Base-by-base conservation (phyloP, 495 filamentous ascomycete genomes). In the Cercophora newfieldiana region DNA sequence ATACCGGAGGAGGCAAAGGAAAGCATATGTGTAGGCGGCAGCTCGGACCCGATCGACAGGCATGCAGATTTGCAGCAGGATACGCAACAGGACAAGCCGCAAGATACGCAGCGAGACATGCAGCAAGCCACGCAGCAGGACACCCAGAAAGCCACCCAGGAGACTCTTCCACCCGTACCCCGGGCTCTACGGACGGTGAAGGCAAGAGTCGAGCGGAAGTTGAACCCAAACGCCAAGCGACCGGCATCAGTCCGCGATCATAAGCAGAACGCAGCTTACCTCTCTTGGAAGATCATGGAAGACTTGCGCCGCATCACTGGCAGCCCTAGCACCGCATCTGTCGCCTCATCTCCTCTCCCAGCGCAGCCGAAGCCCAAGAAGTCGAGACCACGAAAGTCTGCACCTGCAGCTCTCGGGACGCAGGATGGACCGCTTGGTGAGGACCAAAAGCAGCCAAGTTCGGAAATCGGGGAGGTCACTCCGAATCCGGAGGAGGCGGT, bases 191-290 rank as follows among this genome's bases (percentile, higher is more conserved):
- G 61, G 53, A 67, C 71, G 30, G 70, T 63, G 0, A 74, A 21
- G 8, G 22, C 47, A 21, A 1, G 1, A 18, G 30, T 25, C 16
- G 59, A 61, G 22, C 47, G 25, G 7, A 61, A 73, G 18, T 59
- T 71, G 5, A 78, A 75, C 16, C 68, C 75, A 3, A 61, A 76
- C 18, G 73, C 76, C 8, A 77, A 75, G 60, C 68, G 73, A 7
- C 77, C 77, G 0, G 70, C 69, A 10, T 72, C 76, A 0, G 53
- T 74, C 28, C 77, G 77, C 3, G 76, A 78, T 30, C 67, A 78
- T 48, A 78, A 75, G 64, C 64, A 63, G 14, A 79, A 79, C 64
- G 71, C 72, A 14, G 70, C 78, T 18, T 77, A 76, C 64, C 68
- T 74, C n/a, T 67, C 68, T 5, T 68, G 68, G 49, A 76, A 76